Evolutionary conservation across 805 yeast genomes (phyloP), one percentile per base, ranked within the genome.

Genomic region (Yamadazyma ubonensis): DNA sequence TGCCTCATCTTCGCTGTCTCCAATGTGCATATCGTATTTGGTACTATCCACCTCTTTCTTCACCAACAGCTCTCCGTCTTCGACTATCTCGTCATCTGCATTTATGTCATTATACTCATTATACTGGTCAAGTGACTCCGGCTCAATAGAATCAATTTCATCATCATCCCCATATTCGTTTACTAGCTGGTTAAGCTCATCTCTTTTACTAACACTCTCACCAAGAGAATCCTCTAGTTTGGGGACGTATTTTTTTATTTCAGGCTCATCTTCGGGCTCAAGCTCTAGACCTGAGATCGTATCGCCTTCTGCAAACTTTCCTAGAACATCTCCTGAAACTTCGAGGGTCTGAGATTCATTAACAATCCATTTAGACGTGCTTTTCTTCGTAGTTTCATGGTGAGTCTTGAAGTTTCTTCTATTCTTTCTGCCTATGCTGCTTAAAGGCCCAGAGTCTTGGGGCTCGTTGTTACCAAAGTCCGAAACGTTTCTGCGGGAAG

Each of bases 1-100:
- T 12, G 6, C 20, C 2, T 30, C 41, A 10, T 39, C 45, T 7
- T 43, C 48, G 25, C 39, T 41, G 8, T 38, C 43, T 6, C 46
- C 43, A n/a, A 46, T 42, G 8, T 43, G 44, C 2, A 38, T 21
- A 27, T 47, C 51, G 27, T 47, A 47, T n/a, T 29, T 41, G n/a
- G n/a, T n/a, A n/a, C n/a, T n/a, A n/a, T n/a, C n/a, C n/a, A n/a
- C n/a, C n/a, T n/a, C n/a, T n/a, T 2, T 37, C 42, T 11, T 22
- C 31, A 43, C 43, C 46, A 6, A 41, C 26, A 3, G 16, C 14
- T 33, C 42, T n/a, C 20, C 38, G 16, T 18, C 37, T n/a, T 33
- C 38, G 2, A 29, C 43, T 5, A 39, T 23, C 16, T 30, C 40
- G 23, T 41, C 44, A 19, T 36, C 40, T 14, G 12, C 14, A 21